Percentiles rank a stretch among this genome's conserved stretches.
Evolutionary conservation across 768 basidiomycete genomes (phyloP).

Genomic region (Boletus rubroflammeus): DNA sequence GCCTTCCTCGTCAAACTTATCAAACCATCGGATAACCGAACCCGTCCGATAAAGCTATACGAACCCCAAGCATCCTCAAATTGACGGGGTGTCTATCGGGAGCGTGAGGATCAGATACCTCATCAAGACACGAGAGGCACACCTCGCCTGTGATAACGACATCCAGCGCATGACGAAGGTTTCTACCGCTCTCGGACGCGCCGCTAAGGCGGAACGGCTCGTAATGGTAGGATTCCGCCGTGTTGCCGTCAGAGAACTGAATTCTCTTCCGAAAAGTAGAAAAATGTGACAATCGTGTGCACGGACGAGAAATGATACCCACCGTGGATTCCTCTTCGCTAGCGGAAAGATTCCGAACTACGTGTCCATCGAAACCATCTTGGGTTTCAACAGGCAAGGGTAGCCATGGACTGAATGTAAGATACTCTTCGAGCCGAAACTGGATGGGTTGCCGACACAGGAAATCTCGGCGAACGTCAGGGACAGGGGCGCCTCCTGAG

Average conservation of each 20-base stretch:
- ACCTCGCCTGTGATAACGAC: constrained; percentile 37
- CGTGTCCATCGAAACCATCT: constrained; percentile 21
- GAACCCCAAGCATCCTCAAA: constrained; percentile 66
- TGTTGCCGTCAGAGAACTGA: constrained; percentile 29
- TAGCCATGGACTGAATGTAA: constrained; percentile 39
- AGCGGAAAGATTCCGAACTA: constrained; percentile 18
- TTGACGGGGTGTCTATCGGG: constrained; percentile 45
- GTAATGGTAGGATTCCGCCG: constrained; percentile 25
- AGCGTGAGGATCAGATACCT: constrained; percentile 22
- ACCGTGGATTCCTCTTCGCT: constrained; percentile 25
- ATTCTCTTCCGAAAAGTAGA: constrained; percentile 15
- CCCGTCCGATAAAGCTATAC: constrained; percentile 55
- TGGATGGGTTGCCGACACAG: constrained; percentile 48
- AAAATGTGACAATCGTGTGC: constrained; percentile 22
- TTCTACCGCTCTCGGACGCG: constrained; percentile 26
- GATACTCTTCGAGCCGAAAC: constrained; percentile 44
- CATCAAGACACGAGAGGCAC: constrained; percentile 19
- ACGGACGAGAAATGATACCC: constrained; percentile 10
- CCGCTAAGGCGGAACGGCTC: constrained; percentile 31
- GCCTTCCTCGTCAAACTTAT: constrained; percentile 61
- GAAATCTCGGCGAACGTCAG: constrained; percentile 31
- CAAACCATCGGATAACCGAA: constrained; percentile 52
- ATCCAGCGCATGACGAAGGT: constrained; percentile 32
- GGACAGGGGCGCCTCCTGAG: constrained; percentile 7
- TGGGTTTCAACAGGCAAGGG: constrained; percentile 29